Conservation (phyloP, 352 stramenopile species). For the Elongisporangium undulatum region DNA sequence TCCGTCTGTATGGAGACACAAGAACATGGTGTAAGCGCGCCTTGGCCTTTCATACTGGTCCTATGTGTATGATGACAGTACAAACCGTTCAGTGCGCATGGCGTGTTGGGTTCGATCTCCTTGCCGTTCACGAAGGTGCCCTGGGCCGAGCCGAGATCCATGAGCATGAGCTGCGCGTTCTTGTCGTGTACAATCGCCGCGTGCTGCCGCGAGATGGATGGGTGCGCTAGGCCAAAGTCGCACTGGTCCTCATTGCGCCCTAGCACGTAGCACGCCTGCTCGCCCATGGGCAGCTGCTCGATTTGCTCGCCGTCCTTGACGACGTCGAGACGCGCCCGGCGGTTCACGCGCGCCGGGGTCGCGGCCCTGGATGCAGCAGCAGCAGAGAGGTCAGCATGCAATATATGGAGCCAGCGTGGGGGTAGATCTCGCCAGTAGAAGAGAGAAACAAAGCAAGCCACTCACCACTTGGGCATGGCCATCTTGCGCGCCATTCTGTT, state of each 20-base stretch:
- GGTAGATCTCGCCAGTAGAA: background rate
- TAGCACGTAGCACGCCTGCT: constrained; percentile 58
- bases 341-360: constrained; percentile 35
- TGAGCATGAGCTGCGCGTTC: constrained; percentile 39
- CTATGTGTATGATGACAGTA: background rate
- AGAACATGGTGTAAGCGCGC: background rate
- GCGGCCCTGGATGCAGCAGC: constrained; percentile 29
- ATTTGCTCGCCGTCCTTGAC: constrained; percentile 38
- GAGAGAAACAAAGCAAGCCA: background rate
- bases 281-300: constrained; percentile 41
- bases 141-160: constrained; percentile 83
- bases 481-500: background rate
- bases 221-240: constrained; percentile 73
- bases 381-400: background rate
- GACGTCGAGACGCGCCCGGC: constrained; percentile 43
- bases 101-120: constrained; percentile 50
- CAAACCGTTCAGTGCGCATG: constrained; percentile 28
- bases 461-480: background rate
- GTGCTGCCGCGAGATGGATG: constrained; percentile 80
- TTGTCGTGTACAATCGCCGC: constrained; percentile 68
- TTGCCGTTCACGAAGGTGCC: constrained; percentile 78
- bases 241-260: constrained; percentile 74
- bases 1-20: constrained; percentile 20
- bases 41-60: background rate
- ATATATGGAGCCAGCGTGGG: too few species aligned